Conservation (phyloP, 768 basidiomycete species). For the Hortiboletus flavorubellus region DNA sequence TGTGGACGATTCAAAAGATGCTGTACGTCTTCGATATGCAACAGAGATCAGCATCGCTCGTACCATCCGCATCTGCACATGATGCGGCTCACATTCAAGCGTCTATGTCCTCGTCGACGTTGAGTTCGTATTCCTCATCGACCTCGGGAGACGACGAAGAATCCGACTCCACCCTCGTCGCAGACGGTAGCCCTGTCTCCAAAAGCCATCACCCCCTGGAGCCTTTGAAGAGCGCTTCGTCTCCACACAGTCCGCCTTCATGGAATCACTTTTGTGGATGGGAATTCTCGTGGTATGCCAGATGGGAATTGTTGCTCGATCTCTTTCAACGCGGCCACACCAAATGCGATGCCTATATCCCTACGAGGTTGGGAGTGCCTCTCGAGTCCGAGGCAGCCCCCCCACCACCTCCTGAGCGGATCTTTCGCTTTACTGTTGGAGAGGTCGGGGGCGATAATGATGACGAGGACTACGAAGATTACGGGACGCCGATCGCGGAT, state of each 20-base stretch:
- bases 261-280: constrained; percentile 30
- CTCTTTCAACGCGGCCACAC: constrained; percentile 35
- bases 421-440: constrained; percentile 22
- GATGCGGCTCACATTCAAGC: constrained; percentile 1
- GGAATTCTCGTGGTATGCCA: constrained; percentile 50
- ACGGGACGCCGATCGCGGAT: constrained; percentile 20
- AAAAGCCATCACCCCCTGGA: not conserved
- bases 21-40: constrained; percentile 63
- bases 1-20: constrained; percentile 66
- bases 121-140: constrained; percentile 19
- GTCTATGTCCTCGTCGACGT: constrained; percentile 20
- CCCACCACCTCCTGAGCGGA: constrained; percentile 1
- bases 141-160: constrained; percentile 33
- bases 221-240: constrained; percentile 5
- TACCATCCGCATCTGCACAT: constrained; percentile 13
- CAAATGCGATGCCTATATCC: constrained; percentile 2
- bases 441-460: constrained; percentile 19
- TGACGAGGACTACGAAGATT: constrained; percentile 28
- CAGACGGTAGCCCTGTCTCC: constrained; percentile 35
- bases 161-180: constrained; percentile 57
- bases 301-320: constrained; percentile 51
- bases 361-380: not conserved
- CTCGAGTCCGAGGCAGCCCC: not conserved
- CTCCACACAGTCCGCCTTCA: constrained; percentile 3
- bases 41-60: constrained; percentile 14